Evolutionary conservation across 805 yeast genomes (phyloP).

Genomic region (Wickerhamomyces mucosus): DNA sequence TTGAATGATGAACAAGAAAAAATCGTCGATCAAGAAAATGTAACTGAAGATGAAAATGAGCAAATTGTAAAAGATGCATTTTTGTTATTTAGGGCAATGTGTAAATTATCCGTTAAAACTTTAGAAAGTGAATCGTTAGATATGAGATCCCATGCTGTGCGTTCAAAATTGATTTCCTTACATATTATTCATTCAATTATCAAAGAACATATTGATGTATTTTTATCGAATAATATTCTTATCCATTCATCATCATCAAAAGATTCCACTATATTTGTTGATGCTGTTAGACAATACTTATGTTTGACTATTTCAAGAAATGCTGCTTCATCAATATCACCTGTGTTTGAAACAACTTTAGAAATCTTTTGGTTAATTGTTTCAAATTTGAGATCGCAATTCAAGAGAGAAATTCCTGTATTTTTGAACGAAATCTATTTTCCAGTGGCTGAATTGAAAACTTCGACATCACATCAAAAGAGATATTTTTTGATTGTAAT

Average conservation of each 20-base stretch:
- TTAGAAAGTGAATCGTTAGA: slow-evolving; percentile 70
- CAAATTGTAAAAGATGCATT: slow-evolving; percentile 83
- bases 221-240: slow-evolving; percentile 48
- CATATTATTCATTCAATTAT: slow-evolving; percentile 82
- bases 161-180: slow-evolving; percentile 82
- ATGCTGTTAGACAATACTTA: slow-evolving; percentile 75
- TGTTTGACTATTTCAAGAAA: slow-evolving; percentile 80
- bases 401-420: slow-evolving; percentile 90
- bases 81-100: slow-evolving; percentile 87
- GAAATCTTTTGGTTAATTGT: slow-evolving; percentile 91
- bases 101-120: slow-evolving; percentile 80
- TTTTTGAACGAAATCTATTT: slow-evolving; percentile 88
- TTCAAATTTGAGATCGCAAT: slow-evolving; percentile 74
- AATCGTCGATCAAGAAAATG: slow-evolving; percentile 37
- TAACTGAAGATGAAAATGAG: slow-evolving; percentile 49
- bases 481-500: slow-evolving; percentile 76
- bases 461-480: slow-evolving; percentile 89
- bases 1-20: slow-evolving; percentile 47
- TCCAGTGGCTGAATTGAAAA: slow-evolving; percentile 86
- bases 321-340: slow-evolving; percentile 85
- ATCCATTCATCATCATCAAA: slow-evolving; percentile 41
- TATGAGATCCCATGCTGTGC: slow-evolving; percentile 84
- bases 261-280: slow-evolving; percentile 54
- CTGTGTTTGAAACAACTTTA: slow-evolving; percentile 83
- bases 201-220: slow-evolving; percentile 76